Conservation (phyloP, 345 rosid genomes). For the Eucalyptus guilfoylei region DNA sequence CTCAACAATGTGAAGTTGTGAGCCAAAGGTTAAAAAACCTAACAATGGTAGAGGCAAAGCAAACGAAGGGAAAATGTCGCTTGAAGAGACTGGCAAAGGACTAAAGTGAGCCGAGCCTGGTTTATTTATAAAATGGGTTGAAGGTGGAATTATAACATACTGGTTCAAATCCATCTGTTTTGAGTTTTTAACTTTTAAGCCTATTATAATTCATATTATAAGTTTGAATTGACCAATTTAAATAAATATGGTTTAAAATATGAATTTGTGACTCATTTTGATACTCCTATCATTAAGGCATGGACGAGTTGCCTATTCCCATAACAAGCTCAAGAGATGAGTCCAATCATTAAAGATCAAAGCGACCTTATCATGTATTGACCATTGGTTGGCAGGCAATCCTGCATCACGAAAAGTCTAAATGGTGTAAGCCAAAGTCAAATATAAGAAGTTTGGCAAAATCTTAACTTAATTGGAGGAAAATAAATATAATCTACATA, state of each 20-base stretch:
- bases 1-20: neutral
- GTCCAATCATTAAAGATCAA: neutral
- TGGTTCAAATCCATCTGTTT: too few species aligned
- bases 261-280: neutral
- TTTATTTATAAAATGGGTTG: neutral
- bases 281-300: neutral
- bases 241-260: neutral
- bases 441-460: neutral
- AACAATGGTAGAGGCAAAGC: neutral
- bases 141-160: neutral
- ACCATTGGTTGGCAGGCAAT: neutral
- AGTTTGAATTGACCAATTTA: rapidly evolving
- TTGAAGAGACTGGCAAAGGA: neutral
- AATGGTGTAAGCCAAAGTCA: neutral
- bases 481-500: neutral
- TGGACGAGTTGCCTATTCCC: neutral
- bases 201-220: neutral
- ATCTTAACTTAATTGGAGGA: neutral
- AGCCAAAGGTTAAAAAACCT: neutral
- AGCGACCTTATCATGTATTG: neutral
- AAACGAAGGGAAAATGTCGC: neutral
- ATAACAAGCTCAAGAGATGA: neutral
- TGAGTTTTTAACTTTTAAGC: neutral
- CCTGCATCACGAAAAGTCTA: neutral
- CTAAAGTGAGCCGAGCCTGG: neutral